These are phyloP conservation scores for Fusarium sp. DNA, from an alignment of 2,329 filamentous ascomycete genomes.

Conservation along the genomic window DNA sequence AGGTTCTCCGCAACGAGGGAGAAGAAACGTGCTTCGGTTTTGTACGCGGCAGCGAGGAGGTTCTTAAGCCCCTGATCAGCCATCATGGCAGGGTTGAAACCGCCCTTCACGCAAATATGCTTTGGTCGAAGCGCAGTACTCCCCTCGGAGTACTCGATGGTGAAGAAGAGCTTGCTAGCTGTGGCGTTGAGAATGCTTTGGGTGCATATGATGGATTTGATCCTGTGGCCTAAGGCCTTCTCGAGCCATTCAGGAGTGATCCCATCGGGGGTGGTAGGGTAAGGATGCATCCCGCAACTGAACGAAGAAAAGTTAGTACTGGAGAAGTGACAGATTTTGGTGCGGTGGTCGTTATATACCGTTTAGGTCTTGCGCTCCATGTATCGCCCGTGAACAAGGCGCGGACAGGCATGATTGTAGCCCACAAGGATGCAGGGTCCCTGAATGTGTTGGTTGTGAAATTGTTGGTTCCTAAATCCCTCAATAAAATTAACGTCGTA, in stretches of 20 bases:
- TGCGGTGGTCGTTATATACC: background rate
- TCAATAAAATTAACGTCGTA: background rate
- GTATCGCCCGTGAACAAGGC: too few relatives aligned
- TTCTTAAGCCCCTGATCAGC: background rate
- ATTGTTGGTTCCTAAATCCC: background rate
- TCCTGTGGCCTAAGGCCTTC: background rate
- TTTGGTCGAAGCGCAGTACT: background rate
- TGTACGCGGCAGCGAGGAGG: background rate
- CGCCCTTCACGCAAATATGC: conserved; percentile 8
- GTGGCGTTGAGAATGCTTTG: background rate
- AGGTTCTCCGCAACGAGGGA: background rate
- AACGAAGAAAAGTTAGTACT: too few relatives aligned
- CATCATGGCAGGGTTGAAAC: conserved; percentile 13
- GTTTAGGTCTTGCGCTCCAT: background rate
- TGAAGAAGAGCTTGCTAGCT: conserved; percentile 13
- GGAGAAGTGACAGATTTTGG: background rate
- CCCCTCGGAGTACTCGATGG: background rate
- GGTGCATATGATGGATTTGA: background rate
- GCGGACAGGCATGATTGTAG: too few relatives aligned
- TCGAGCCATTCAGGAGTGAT: conserved; percentile 1
- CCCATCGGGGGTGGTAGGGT: background rate
- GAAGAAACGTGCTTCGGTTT: conserved; percentile 9
- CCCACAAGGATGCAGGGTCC: too few relatives aligned
- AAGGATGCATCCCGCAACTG: background rate
- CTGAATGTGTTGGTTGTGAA: background rate